Evolutionary conservation across 202 grass and related monocot species (phyloP).

Genomic region (Panicum hallii): DNA sequence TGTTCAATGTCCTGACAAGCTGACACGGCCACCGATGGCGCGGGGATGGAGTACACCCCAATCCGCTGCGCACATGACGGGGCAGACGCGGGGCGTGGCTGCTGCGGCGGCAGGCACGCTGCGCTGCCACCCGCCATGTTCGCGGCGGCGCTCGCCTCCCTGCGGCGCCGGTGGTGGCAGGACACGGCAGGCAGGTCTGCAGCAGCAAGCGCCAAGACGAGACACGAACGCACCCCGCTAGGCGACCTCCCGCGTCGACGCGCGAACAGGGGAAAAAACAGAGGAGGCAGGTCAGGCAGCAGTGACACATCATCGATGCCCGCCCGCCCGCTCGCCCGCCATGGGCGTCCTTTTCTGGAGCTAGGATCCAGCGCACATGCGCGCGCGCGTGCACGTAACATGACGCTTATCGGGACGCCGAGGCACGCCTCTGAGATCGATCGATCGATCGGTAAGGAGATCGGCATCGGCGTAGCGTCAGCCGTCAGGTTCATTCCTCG

Average conservation of each 20-base stretch:
- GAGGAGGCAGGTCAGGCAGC: too few species aligned
- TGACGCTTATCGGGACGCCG: conserved; percentile 33
- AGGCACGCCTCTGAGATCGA: not conserved
- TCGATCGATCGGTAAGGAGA: not conserved
- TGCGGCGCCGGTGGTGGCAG: conserved; percentile 1
- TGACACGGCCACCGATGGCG: conserved; percentile 10
- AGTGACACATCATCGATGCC: not conserved
- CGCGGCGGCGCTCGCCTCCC: not conserved
- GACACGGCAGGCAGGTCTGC: not conserved
- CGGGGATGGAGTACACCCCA: conserved; percentile 40
- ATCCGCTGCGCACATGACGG: conserved; percentile 55
- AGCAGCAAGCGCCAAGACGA: conserved; percentile 22
- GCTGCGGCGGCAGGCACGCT: too few species aligned
- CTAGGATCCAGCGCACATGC: conserved; percentile 42
- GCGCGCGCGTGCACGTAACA: not conserved
- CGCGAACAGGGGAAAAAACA: not conserved
- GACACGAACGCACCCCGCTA: conserved; percentile 18
- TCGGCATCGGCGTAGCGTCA: not conserved
- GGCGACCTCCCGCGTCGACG: not conserved
- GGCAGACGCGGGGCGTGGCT: not conserved
- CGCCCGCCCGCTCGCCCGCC: not conserved
- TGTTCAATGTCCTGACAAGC: conserved; percentile 38
- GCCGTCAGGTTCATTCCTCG: not conserved
- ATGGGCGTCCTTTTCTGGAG: conserved; percentile 30
- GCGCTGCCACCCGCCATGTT: conserved; percentile 12